A percentile compares a stretch with the other conserved stretches of the same genome.
These are phyloP conservation scores for Mariannaea elegans DNA, from an alignment of 2,329 filamentous ascomycete genomes.

Conservation along the genomic window DNA sequence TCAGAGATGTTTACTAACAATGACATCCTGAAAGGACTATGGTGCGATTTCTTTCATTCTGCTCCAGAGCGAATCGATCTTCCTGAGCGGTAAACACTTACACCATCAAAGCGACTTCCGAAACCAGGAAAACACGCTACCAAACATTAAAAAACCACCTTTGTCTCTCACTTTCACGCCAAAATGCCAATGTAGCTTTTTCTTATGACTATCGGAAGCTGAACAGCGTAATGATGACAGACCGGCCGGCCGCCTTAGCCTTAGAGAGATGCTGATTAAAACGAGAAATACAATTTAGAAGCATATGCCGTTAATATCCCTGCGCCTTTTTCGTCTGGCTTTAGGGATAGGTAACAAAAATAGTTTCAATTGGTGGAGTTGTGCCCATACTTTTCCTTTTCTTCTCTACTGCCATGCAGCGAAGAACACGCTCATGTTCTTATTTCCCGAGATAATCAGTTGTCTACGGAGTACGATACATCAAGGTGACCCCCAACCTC, in stretches of 20 bases:
- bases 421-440: constrained; percentile 6
- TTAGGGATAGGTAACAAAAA: neutral
- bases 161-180: too few relatives aligned
- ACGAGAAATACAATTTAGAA: neutral
- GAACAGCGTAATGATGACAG: neutral
- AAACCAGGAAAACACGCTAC: too few relatives aligned
- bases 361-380: too few relatives aligned
- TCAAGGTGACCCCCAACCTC: constrained; percentile 33
- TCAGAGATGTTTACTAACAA: too few relatives aligned
- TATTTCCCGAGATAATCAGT: constrained; percentile 23
- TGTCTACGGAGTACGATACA: constrained; percentile 17
- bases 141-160: neutral
- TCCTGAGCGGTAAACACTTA: too few relatives aligned
- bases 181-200: neutral
- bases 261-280: neutral
- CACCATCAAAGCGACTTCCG: too few relatives aligned
- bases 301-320: constrained; percentile 8
- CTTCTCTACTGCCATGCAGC: neutral
- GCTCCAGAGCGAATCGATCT: too few relatives aligned
- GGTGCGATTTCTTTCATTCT: too few relatives aligned
- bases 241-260: neutral
- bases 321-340: neutral
- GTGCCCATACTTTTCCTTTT: too few relatives aligned
- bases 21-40: too few relatives aligned
- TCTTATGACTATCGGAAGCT: neutral